A percentile compares a stretch with the other conserved stretches of the same genome.
phyloP scores from a whole-genome alignment of 441 rosid species.

The Iberis amara region DNA sequence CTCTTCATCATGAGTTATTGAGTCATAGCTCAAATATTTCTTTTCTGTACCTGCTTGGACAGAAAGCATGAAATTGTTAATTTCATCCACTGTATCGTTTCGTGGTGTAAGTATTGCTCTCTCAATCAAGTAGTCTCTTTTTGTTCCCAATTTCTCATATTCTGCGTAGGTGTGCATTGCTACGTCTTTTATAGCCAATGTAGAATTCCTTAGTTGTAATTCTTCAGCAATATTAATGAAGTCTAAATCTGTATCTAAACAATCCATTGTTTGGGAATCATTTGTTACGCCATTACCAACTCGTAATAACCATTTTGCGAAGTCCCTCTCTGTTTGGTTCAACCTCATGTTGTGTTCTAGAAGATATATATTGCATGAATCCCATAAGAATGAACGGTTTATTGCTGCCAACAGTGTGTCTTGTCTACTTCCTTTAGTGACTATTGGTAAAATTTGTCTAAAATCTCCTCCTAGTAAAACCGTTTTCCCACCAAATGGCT shows the following conservation, averaged over 20 bases:
- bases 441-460: neutral
- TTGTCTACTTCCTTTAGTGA: neutral
- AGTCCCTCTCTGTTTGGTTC: neutral
- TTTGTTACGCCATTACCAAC: neutral
- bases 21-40: neutral
- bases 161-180: too few relatives aligned
- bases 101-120: neutral
- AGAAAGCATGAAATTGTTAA: neutral
- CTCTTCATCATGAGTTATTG: too few relatives aligned
- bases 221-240: neutral
- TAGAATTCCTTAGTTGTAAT: too few relatives aligned
- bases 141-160: too few relatives aligned
- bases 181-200: too few relatives aligned
- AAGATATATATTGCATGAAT: neutral
- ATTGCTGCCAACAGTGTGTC: neutral
- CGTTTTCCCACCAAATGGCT: neutral
- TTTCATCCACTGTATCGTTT: neutral
- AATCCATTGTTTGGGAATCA: too few relatives aligned
- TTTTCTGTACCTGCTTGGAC: neutral
- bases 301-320: neutral
- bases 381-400: neutral
- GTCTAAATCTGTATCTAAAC: neutral
- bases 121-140: too few relatives aligned
- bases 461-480: neutral
- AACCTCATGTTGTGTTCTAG: neutral